Percentiles rank a stretch among this genome's conserved stretches.
phyloP scores from a whole-genome alignment of 208 protist species.

The Acanthamoeba culbertsoni region DNA sequence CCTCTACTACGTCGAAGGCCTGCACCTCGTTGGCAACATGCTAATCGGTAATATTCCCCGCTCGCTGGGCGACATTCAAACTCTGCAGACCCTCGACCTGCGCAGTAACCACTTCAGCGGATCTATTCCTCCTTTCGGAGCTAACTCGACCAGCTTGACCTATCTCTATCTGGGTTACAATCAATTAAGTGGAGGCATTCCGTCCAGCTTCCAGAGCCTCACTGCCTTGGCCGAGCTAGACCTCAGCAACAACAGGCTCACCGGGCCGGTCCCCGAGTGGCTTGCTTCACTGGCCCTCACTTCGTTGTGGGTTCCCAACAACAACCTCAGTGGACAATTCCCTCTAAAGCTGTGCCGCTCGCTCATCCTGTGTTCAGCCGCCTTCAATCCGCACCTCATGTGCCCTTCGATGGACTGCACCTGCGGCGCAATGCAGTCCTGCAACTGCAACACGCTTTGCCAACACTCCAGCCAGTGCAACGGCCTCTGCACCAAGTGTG shows the following conservation, averaged over 20 bases:
- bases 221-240: neutral
- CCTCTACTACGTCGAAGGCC: neutral
- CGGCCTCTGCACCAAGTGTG: neutral
- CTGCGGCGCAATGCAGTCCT: slow-evolving; percentile 22
- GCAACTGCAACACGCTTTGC: neutral
- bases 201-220: neutral
- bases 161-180: neutral
- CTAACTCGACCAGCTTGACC: neutral
- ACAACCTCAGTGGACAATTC: neutral
- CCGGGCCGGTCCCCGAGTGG: neutral
- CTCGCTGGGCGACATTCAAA: neutral
- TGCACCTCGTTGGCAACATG: neutral
- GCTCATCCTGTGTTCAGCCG: neutral
- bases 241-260: neutral
- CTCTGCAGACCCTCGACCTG: neutral
- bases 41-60: neutral
- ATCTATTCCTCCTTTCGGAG: neutral
- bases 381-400: neutral
- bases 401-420: neutral
- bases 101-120: neutral
- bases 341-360: neutral
- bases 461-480: neutral
- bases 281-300: neutral
- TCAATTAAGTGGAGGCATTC: neutral
- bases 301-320: neutral